Evolutionary conservation across 768 basidiomycete genomes (phyloP).

Genomic region (Termitomyces sp.): DNA sequence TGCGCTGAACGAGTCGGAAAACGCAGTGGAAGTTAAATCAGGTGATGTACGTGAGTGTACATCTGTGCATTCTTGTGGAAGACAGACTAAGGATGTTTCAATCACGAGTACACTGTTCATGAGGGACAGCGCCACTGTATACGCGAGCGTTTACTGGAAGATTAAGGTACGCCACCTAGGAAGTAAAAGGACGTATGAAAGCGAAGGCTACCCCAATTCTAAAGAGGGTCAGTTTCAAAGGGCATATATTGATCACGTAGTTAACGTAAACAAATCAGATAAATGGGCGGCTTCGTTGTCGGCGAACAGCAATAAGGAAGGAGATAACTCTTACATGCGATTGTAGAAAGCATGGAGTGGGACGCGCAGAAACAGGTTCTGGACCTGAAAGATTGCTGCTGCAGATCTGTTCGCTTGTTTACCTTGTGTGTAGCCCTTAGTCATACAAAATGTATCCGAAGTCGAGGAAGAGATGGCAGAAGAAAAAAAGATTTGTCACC

Average conservation of each 20-base stretch:
- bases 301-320: not conserved
- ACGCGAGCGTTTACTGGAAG: not conserved
- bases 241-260: not conserved
- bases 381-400: too few species aligned
- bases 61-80: not conserved
- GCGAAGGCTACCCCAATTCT: not conserved
- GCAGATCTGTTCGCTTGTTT: too few species aligned
- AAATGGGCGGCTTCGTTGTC: not conserved
- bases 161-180: not conserved
- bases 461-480: not conserved
- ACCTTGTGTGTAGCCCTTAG: too few species aligned
- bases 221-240: not conserved
- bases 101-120: not conserved
- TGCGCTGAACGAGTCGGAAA: not conserved
- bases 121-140: not conserved
- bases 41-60: not conserved
- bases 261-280: not conserved
- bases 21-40: not conserved
- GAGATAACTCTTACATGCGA: not conserved
- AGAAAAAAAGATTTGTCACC: not conserved
- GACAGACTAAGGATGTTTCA: not conserved
- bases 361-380: not conserved
- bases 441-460: not conserved
- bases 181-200: not conserved
- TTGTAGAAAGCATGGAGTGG: not conserved